Evolutionary conservation across 129 eudicot species (phyloP), one percentile per base, ranked within the genome.

Genomic region (Silybum marianum): DNA sequence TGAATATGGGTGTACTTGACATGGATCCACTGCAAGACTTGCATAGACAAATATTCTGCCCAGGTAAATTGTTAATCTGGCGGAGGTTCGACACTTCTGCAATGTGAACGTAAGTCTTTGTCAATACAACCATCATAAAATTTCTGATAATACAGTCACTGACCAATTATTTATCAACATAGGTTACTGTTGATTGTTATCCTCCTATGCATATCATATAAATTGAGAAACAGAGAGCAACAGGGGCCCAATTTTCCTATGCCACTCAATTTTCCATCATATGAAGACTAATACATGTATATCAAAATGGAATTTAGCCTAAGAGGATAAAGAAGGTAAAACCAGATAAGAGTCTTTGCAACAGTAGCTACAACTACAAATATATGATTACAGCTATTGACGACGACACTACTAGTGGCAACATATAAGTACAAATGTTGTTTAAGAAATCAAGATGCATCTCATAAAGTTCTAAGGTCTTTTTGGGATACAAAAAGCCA

Each of bases 71-170:
- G 82, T 83, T 85, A 86, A 23, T 74, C 66, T 75, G 87, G 51
- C 78, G 71, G 72, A 63, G 72, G 84, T 81, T 88, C 32, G 80
- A 66, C 74, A 76, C 82, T 86, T 81, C 93, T 90, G 86, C 60
- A 71, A 65, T 70, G 75, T 39, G 75, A 54, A 74, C 12, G 39
- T 25, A 65, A 14, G 22, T 32, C 21, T 22, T 4, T 67, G 36
- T 28, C 28, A 65, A 65, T 13, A 46, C 36, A 42, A 36, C 11
- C 16, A 23, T 40, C 18, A 38, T 18, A 28, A 38, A 69, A 38
- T 7, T 39, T 75, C 9, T 28, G 36, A 25, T 75, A 73, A 13
- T 74, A 74, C 78, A 74, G 30, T 32, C 63, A 51, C 4, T 22
- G 18, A 7, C 36, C 30, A 18, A 74, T 72, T 19, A 38, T 72